Percentiles rank a stretch among this genome's conserved stretches.
Evolutionary conservation across 306 rosid genomes (phyloP).

Genomic region (Nissolia schottii): DNA sequence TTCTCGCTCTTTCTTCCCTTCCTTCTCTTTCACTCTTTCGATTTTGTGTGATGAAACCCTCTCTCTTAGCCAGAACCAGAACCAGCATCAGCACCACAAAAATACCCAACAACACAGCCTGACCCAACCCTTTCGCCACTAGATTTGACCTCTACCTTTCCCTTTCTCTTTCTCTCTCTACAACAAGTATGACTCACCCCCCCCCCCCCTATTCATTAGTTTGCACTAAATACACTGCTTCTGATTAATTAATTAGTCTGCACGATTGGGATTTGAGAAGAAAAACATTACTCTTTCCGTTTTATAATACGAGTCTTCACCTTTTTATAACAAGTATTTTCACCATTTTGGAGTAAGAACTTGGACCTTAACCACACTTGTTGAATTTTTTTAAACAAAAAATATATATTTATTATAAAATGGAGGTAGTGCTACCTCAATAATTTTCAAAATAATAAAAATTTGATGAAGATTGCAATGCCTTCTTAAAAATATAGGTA

Average conservation of each 20-base stretch:
- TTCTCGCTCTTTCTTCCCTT: background rate
- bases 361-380: too few relatives aligned
- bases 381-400: background rate
- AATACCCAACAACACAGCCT: slow-evolving; percentile 27
- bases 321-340: too few relatives aligned
- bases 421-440: too few relatives aligned
- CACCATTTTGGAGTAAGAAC: too few relatives aligned
- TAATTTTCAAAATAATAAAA: too few relatives aligned
- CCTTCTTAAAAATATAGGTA: too few relatives aligned
- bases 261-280: slow-evolving; percentile 20
- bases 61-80: slow-evolving; percentile 19
- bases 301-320: too few relatives aligned
- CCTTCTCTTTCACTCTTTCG: background rate
- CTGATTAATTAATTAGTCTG: background rate
- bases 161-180: background rate
- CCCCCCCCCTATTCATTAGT: too few relatives aligned
- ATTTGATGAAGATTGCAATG: too few relatives aligned
- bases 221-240: too few relatives aligned
- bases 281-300: background rate
- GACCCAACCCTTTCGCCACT: slow-evolving; percentile 61
- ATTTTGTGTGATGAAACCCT: slow-evolving; percentile 36
- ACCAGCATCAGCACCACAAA: slow-evolving; percentile 43
- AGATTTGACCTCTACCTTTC: slow-evolving; percentile 53
- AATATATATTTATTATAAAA: too few relatives aligned
- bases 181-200: too few relatives aligned